Evolutionary conservation across 345 rosid species (phyloP).

Genomic region (Brassica rapa): DNA sequence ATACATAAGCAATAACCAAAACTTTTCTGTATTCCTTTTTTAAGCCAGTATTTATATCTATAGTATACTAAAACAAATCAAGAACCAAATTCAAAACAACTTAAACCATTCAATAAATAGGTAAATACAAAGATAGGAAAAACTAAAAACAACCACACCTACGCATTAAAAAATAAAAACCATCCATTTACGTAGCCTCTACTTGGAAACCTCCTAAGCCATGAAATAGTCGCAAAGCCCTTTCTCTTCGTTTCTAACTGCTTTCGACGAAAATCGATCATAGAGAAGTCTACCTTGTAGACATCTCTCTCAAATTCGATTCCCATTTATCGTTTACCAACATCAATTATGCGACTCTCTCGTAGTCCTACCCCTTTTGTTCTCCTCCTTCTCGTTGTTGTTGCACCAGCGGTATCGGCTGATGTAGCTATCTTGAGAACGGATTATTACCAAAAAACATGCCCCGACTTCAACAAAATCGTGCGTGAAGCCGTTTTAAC

Average conservation of each 20-base stretch:
- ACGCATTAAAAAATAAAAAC: conserved; percentile 25
- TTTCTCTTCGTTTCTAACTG: conserved; percentile 21
- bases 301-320: conserved; percentile 16
- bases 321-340: not conserved
- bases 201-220: conserved; percentile 31
- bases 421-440: conserved; percentile 36
- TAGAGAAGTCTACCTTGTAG: conserved; percentile 41
- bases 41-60: not conserved
- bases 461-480: conserved; percentile 53
- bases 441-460: conserved; percentile 53
- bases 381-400: conserved; percentile 8
- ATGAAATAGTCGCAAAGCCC: conserved; percentile 32
- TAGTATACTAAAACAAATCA: not conserved
- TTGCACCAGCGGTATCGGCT: conserved; percentile 16
- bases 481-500: conserved; percentile 43
- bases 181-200: conserved; percentile 34
- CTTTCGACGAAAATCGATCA: conserved; percentile 23
- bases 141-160: conserved; percentile 33
- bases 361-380: conserved; percentile 10
- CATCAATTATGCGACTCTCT: conserved; percentile 25
- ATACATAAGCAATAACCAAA: not conserved
- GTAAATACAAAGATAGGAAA: conserved; percentile 34
- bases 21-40: not conserved
- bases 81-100: conserved; percentile 21
- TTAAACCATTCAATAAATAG: conserved; percentile 34